Evolutionary conservation across 306 rosid species (phyloP).

Genomic region (Vigna unguiculata): DNA sequence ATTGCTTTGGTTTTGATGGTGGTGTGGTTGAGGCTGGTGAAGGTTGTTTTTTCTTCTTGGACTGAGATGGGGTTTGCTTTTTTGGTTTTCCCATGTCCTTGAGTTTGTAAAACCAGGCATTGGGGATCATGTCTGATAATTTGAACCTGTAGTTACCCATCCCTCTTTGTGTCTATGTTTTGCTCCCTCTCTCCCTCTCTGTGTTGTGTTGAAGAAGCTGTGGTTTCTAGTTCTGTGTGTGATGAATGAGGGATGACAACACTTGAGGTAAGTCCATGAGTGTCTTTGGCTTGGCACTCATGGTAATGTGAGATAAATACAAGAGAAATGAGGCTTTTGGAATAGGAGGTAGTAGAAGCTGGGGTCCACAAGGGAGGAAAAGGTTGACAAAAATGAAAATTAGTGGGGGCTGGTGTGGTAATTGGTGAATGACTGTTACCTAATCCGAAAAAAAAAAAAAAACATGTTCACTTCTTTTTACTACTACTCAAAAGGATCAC

Average conservation of each 20-base stretch:
- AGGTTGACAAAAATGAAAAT: slow-evolving; percentile 38
- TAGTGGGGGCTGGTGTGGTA: slow-evolving; percentile 42
- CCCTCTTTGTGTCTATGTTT: not conserved
- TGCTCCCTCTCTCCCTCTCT: not conserved
- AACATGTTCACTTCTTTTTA: not conserved
- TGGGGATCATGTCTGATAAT: slow-evolving; percentile 86
- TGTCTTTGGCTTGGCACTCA: slow-evolving; percentile 38
- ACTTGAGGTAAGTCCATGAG: slow-evolving; percentile 29
- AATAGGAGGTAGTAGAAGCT: slow-evolving; percentile 42
- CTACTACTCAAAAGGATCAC: slow-evolving; percentile 9
- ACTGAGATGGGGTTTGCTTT: slow-evolving; percentile 42
- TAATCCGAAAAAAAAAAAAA: slow-evolving; percentile 3
- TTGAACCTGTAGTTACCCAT: slow-evolving; percentile 87
- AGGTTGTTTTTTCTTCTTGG: slow-evolving; percentile 57
- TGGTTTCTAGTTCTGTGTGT: slow-evolving; percentile 29
- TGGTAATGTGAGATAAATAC: slow-evolving; percentile 39
- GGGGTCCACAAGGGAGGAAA: slow-evolving; percentile 63
- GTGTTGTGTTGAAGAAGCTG: not conserved
- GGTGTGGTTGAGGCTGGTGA: slow-evolving; percentile 46
- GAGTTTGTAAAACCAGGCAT: slow-evolving; percentile 93
- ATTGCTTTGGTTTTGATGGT: slow-evolving; percentile 50
- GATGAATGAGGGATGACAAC: slow-evolving; percentile 41
- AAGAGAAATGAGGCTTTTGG: slow-evolving; percentile 46
- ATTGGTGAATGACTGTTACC: slow-evolving; percentile 39
- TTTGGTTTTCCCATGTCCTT: slow-evolving; percentile 65